phyloP scores from a whole-genome alignment of 768 basidiomycete genomes.

The Gelatoporia subvermispora region DNA sequence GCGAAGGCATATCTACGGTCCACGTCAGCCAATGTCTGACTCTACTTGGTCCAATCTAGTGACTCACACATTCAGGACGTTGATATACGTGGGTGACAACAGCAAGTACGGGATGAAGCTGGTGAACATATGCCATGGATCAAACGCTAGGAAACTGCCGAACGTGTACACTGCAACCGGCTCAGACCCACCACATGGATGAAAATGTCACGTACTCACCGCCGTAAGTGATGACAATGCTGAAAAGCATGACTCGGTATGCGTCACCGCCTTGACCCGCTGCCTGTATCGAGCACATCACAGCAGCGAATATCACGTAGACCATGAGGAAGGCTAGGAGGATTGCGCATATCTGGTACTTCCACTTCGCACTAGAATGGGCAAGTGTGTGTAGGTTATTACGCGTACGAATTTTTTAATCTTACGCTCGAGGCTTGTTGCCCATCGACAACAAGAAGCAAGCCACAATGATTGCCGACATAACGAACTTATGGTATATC shows the following conservation, averaged over 20 bases:
- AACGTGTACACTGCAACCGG: conserved; percentile 8
- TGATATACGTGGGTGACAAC: conserved; percentile 77
- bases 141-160: conserved; percentile 28
- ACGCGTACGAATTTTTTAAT: neutral
- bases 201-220: conserved; percentile 33
- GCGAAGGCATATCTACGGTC: conserved; percentile 71
- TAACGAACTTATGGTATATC: conserved; percentile 52
- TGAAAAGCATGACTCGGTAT: conserved; percentile 77
- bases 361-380: conserved; percentile 60
- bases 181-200: conserved; percentile 2
- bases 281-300: conserved; percentile 75
- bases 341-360: conserved; percentile 78
- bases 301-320: conserved; percentile 80
- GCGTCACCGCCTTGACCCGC: conserved; percentile 59
- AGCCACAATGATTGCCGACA: conserved; percentile 81
- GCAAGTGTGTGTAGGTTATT: neutral
- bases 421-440: conserved; percentile 82
- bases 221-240: conserved; percentile 82
- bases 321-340: conserved; percentile 73
- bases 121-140: conserved; percentile 96
- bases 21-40: conserved; percentile 18
- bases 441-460: conserved; percentile 96
- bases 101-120: conserved; percentile 87
- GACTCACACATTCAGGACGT: conserved; percentile 69
- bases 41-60: neutral